Evolutionary conservation across 2,329 filamentous ascomycete species (phyloP), one percentile per base, ranked within the genome.

Genomic region (Alternaria atra): DNA sequence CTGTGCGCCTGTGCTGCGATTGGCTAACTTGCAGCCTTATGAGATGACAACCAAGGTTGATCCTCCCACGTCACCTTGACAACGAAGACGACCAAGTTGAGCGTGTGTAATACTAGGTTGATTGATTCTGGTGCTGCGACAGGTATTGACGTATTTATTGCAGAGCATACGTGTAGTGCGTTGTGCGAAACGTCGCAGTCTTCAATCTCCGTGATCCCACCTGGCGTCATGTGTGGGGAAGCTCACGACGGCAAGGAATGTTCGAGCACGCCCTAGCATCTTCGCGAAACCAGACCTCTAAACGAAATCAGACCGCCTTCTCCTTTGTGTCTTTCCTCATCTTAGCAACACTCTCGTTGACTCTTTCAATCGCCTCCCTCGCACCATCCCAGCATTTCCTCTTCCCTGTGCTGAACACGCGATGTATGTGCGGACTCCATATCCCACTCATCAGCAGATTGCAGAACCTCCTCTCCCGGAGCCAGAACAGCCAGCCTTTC

Each of bases 401-500:
- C 55, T 71, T 70, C 9, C 71, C 68, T 7, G 13, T 32, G 6
- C 80, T 75, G 67, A 84, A 84, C 2, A 80, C 64, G 2, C 81
- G 74, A 67, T 78, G 81, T 4, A 79, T 69, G 43, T 80, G 80
- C 12, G 81, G 79, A n/a, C 77, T 80, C 63, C 79, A 76, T 2
- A 83, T 64, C 0, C 80, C 80, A 17, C 76, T 72, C 63, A 80
- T 78, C 52, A 81, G 56, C 37, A 82, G 50, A 10, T 69, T 73
- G 51, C 79, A 83, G 37, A 84, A 65, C 20, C 66, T 69, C 8
- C 73, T 70, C 30, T 84, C 79, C 23, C 62, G 62, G 60, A 75
- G 74, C 80, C 81, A 83, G 27, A 83, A 80, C 44, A 56, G 68
- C 80, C 82, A 83, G 0, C 77, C 80, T 35, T 71, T 68, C 68